Percentiles rank a stretch among this genome's conserved stretches.
phyloP scores from a whole-genome alignment of 176 grass and related monocot genomes.

The Eleusine coracana region DNA sequence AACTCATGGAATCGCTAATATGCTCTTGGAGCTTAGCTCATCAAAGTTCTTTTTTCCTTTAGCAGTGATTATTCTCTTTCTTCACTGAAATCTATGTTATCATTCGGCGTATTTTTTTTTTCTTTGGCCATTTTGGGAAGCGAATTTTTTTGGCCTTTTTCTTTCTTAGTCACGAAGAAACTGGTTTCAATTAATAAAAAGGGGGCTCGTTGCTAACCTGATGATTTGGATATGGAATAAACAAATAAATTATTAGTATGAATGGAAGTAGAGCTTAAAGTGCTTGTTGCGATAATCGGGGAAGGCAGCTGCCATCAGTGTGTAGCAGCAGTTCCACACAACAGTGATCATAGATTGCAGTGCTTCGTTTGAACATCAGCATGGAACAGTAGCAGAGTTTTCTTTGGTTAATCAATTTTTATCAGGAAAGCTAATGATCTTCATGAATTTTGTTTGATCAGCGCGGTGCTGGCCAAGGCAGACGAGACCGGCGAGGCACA shows the following conservation, averaged over 20 bases:
- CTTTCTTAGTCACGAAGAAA: neutral
- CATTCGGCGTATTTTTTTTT: neutral
- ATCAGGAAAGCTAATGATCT: neutral
- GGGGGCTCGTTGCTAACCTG: neutral
- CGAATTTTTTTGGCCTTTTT: neutral
- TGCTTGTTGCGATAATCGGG: neutral
- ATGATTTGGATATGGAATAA: slow-evolving; percentile 8
- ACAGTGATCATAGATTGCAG: neutral
- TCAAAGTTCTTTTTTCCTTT: neutral
- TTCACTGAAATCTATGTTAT: neutral
- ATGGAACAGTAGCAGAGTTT: neutral
- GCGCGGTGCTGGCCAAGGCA: slow-evolving; percentile 58
- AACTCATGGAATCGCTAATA: neutral
- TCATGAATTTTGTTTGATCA: slow-evolving; percentile 31
- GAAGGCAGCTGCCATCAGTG: neutral
- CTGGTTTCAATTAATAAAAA: neutral
- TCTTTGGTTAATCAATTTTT: neutral
- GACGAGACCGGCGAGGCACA: slow-evolving; percentile 66
- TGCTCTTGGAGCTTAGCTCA: neutral
- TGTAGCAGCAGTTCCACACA: neutral
- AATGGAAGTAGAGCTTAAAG: neutral
- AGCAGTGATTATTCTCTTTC: neutral
- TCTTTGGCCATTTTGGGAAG: neutral
- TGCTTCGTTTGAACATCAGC: neutral
- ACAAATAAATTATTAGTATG: neutral